A percentile compares a stretch with the other conserved stretches of the same genome.
phyloP scores from a whole-genome alignment of 495 filamentous ascomycete genomes.

The Cetradonia linearis region DNA sequence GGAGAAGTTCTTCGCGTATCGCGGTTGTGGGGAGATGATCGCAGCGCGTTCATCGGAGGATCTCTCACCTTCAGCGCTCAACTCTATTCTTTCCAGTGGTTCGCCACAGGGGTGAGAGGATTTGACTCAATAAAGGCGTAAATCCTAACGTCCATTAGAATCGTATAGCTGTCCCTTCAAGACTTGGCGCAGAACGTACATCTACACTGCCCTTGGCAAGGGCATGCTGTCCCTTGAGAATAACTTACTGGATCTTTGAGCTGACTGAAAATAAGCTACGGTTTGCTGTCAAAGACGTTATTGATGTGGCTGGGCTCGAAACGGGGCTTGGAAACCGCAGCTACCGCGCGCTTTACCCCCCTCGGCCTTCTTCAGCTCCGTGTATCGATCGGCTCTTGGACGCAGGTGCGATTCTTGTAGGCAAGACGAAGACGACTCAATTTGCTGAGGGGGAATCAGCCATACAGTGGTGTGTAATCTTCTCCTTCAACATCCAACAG shows the following conservation, averaged over 20 bases:
- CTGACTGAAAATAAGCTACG: conserved; percentile 20
- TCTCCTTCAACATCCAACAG: background rate
- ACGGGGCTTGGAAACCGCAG: conserved; percentile 37
- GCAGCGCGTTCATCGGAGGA: conserved; percentile 14
- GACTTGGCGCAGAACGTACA: conserved; percentile 32
- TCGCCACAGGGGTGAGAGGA: background rate
- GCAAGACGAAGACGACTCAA: conserved; percentile 40
- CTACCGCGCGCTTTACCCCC: conserved; percentile 32
- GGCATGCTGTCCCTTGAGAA: conserved; percentile 10
- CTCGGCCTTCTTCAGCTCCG: conserved; percentile 24
- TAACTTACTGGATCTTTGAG: background rate
- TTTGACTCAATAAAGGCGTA: background rate
- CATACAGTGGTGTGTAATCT: conserved; percentile 25
- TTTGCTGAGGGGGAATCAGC: conserved; percentile 34
- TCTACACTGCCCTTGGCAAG: conserved; percentile 31
- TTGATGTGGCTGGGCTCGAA: conserved; percentile 34
- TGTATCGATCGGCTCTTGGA: conserved; percentile 34
- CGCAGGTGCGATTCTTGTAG: conserved; percentile 38
- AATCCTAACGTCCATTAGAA: conserved; percentile 3
- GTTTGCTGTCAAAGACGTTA: conserved; percentile 39
- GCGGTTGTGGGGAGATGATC: conserved; percentile 11
- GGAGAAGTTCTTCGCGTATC: conserved; percentile 12
- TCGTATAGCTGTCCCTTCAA: conserved; percentile 35
- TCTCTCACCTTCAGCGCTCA: conserved; percentile 3
- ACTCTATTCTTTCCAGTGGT: conserved; percentile 12